These are phyloP conservation scores for Glaciozyma antarctica DNA, from an alignment of 768 basidiomycete species.

Conservation along the genomic window DNA sequence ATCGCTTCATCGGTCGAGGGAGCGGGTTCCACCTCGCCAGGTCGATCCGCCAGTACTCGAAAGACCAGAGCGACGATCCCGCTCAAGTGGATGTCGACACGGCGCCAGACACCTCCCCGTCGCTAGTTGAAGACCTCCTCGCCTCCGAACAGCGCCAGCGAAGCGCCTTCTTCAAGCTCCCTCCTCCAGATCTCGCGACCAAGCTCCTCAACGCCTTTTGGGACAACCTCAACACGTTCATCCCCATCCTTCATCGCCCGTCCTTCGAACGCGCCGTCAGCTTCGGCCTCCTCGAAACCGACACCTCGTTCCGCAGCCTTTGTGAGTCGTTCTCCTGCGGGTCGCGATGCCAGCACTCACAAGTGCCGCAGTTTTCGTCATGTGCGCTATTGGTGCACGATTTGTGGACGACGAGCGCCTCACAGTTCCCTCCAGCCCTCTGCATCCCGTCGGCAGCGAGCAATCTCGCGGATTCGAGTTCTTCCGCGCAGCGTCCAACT, in stretches of 20 bases:
- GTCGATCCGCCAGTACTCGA: slow-evolving; percentile 8
- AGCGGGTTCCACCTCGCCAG: slow-evolving; percentile 18
- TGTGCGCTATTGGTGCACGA: slow-evolving; percentile 62
- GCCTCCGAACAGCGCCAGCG: slow-evolving; percentile 23
- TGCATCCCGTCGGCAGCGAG: slow-evolving; percentile 36
- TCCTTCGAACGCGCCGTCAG: slow-evolving; percentile 52
- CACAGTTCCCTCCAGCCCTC: slow-evolving; percentile 34
- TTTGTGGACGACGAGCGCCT: slow-evolving; percentile 54
- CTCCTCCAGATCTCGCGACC: slow-evolving; percentile 52
- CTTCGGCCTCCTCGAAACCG: slow-evolving; percentile 48
- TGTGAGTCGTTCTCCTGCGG: slow-evolving; percentile 4
- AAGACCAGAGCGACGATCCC: neutral
- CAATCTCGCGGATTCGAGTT: slow-evolving; percentile 11
- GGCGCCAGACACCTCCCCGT: neutral
- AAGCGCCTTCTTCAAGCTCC: slow-evolving; percentile 44
- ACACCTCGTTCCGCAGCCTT: slow-evolving; percentile 51
- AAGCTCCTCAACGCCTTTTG: slow-evolving; percentile 61
- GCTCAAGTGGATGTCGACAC: neutral
- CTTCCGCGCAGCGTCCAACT: neutral
- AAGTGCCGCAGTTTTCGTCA: slow-evolving; percentile 48
- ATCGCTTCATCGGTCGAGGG: slow-evolving; percentile 24
- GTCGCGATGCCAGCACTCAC: neutral
- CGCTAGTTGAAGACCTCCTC: slow-evolving; percentile 8
- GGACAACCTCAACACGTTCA: slow-evolving; percentile 47
- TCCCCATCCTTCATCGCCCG: slow-evolving; percentile 64